Evolutionary conservation across 2,329 filamentous ascomycete genomes (phyloP).

Genomic region (Aspergillus quadricinctus): DNA sequence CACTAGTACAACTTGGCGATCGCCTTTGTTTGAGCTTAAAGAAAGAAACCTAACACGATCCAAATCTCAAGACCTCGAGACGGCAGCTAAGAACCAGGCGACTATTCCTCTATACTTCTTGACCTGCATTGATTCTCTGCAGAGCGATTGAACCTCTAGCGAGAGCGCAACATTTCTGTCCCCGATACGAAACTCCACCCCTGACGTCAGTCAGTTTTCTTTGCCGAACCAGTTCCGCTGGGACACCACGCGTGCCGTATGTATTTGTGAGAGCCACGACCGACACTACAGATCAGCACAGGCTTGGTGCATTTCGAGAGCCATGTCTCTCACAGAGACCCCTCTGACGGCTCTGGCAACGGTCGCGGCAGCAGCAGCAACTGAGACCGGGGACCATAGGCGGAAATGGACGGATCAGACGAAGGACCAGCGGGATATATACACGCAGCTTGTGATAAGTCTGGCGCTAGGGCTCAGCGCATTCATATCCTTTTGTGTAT

Average conservation of each 20-base stretch:
- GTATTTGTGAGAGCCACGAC: constrained; percentile 7
- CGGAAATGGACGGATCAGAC: constrained; percentile 29
- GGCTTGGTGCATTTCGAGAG: constrained; percentile 3
- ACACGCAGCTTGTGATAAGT: constrained; percentile 43
- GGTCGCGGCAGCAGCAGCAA: constrained; percentile 17
- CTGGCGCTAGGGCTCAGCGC: constrained; percentile 39
- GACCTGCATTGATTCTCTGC: background rate
- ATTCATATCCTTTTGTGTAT: constrained; percentile 45
- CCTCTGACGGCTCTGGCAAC: constrained; percentile 19
- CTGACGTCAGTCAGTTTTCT: constrained; percentile 29
- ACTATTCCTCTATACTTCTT: background rate
- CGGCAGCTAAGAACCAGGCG: background rate
- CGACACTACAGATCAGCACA: background rate
- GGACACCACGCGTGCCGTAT: constrained; percentile 10
- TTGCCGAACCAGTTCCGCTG: constrained; percentile 8
- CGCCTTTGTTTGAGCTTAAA: constrained; percentile 5
- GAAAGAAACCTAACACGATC: constrained; percentile 4
- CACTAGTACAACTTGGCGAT: constrained; percentile 9
- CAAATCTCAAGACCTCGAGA: background rate
- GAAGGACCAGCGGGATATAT: constrained; percentile 36
- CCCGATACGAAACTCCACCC: constrained; percentile 5
- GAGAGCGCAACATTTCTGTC: background rate
- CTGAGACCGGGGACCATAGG: constrained; percentile 15
- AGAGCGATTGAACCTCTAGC: background rate
- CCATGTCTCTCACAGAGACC: constrained; percentile 30